Conservation (phyloP, 1,284 basidiomycete species). For the Malassezia sp. region DNA sequence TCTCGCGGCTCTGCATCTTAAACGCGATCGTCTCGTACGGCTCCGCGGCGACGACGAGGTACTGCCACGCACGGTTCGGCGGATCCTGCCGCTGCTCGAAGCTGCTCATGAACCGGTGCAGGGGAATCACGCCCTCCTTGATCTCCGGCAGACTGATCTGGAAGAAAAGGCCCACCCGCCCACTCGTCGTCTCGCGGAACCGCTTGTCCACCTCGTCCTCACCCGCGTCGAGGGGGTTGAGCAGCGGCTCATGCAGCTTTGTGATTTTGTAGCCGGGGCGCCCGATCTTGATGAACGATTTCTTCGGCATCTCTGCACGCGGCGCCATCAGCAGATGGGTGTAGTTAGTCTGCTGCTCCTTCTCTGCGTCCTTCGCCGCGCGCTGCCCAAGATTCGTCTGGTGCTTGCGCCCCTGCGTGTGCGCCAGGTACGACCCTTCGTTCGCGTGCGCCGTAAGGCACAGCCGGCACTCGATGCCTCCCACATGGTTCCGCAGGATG, state of each 20-base stretch:
- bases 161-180: constrained; percentile 76
- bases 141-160: constrained; percentile 84
- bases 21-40: constrained; percentile 98
- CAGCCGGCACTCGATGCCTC: constrained; percentile 92
- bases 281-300: constrained; percentile 82
- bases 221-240: constrained; percentile 1
- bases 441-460: constrained; percentile 97
- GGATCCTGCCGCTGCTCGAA: constrained; percentile 95
- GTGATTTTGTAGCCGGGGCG: constrained; percentile 85
- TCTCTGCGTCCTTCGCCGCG: constrained; percentile 88
- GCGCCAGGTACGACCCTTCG: constrained; percentile 96
- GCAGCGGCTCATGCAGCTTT: constrained; percentile 60
- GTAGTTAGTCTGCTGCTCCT: constrained; percentile 46
- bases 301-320: constrained; percentile 27
- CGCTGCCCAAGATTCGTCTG: constrained; percentile 94
- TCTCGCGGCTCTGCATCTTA: constrained; percentile 91
- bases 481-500: constrained; percentile 91
- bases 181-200: constrained; percentile 16
- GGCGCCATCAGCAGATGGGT: constrained; percentile 54
- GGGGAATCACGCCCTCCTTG: constrained; percentile 69
- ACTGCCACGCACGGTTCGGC: constrained; percentile 90
- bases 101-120: constrained; percentile 89
- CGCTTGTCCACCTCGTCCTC: constrained; percentile 9
- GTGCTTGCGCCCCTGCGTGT: constrained; percentile 99
- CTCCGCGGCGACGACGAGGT: constrained; percentile 93